Evolutionary conservation across 1,139 yeast genomes (phyloP), one percentile per base, ranked within the genome.

Genomic region (Martiniozyma asiatica): DNA sequence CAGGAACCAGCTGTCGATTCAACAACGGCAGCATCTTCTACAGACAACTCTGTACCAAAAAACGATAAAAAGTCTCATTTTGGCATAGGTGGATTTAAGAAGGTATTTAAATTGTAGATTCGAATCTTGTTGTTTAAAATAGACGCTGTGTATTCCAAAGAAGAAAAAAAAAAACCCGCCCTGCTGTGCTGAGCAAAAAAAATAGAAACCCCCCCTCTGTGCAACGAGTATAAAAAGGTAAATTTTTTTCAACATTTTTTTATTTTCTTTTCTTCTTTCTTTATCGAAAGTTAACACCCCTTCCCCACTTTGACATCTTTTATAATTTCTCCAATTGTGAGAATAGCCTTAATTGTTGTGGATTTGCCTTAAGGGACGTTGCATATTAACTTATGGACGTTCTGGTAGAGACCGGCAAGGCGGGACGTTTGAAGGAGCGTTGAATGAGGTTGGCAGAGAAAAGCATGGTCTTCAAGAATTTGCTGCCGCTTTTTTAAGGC

Each of bases 301-400:
- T 42, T 40, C 38, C 31, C 27, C 31, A 29, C 24, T 26, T 20
- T 17, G 31, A 9, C 14, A 23, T 13, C 24, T 21, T 20, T 5
- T 9, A n/a, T 18, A 12, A 24, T 16, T n/a, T 14, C 8, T 5
- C 20, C n/a, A n/a, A n/a, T n/a, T 20, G 8, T 10, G n/a, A 13
- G 18, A 23, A 10, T 27, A 25, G 12, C 16, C 20, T 22, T 20
- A 18, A 17, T 24, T 35, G 28, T 29, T 17, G n/a, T n/a, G 11
- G 19, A n/a, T 38, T 31, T 36, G 29, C 20, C 12, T 31, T 30
- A 12, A 24, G 24, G 32, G 25, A 12, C 27, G 32, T 24, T 22
- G 41, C 41, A 36, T 65, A 66, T 67, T 67, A 47, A 52, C 38
- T 67, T 66, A 65, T 71, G 73, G 58, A 56, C 53, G 46, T 36